Conservation (phyloP, 2,329 filamentous ascomycete species). For the Talaromyces rugulosus region DNA sequence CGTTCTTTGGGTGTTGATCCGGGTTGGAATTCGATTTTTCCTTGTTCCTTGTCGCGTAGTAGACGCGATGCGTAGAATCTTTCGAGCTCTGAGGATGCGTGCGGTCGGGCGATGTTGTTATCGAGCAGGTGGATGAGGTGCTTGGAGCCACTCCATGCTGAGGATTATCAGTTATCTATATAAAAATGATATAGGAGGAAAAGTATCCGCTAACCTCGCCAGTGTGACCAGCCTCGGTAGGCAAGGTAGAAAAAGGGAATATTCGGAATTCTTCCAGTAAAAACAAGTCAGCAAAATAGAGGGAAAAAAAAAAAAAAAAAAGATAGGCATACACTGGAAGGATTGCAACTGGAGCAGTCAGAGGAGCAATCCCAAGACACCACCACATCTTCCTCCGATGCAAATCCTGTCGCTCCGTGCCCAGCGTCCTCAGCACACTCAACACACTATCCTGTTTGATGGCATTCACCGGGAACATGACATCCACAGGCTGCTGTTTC, state of each 20-base stretch:
- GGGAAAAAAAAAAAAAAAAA: no score
- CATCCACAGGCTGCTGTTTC: constrained; percentile 57
- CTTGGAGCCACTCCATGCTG: constrained; percentile 74
- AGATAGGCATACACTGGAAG: constrained; percentile 65
- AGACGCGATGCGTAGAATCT: constrained; percentile 60
- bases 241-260: constrained; percentile 94
- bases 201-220: constrained; percentile 52
- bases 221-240: constrained; percentile 88
- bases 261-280: constrained; percentile 68
- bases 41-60: constrained; percentile 14
- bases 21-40: constrained; percentile 22
- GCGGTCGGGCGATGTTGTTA: constrained; percentile 64
- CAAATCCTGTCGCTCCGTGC: constrained; percentile 72
- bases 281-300: neutral
- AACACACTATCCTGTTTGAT: constrained; percentile 62
- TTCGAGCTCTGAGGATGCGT: constrained; percentile 67
- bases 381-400: constrained; percentile 75
- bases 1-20: constrained; percentile 27
- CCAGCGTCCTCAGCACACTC: constrained; percentile 64
- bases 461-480: constrained; percentile 67
- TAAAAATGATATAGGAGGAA: neutral
- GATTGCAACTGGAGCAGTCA: constrained; percentile 75
- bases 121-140: constrained; percentile 78
- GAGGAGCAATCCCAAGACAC: constrained; percentile 77
- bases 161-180: constrained; percentile 15